Evolutionary conservation across 2,329 filamentous ascomycete species (phyloP), one percentile per base, ranked within the genome.

Genomic region (Hypoxylon sp.): DNA sequence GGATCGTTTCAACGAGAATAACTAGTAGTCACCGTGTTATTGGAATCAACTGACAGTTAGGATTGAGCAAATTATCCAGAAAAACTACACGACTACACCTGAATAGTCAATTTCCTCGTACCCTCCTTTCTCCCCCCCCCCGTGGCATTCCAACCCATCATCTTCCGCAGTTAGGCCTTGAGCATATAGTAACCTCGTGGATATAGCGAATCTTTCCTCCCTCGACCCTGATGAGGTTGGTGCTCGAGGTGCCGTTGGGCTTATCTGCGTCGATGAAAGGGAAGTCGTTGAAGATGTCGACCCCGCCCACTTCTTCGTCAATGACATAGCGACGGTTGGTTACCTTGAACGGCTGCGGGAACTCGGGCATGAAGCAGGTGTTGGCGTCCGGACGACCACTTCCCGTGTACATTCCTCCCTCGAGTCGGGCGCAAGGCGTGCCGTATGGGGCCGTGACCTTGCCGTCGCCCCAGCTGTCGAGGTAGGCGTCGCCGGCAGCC

Each of bases 211-310:
- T 71, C 68, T 65, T 65, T 2, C 74, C 73, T 0, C 60, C 64
- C 65, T 76, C 73, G 28, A 77, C 70, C 18, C 75, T 64, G 36
- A 77, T 71, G 22, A 75, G 69, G 52, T 76, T 75, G 51, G 70
- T 74, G 32, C 74, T 75, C 1, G 75, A 68, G 30, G 71, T 71
- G 9, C 71, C 73, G n/a, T 70, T 52, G 0, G 72, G 68, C 59
- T 70, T 73, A 3, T 33, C 50, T 0, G 60, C 63, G 38, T 74
- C 73, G 45, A 74, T 68, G 63, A 72, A 74, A 1, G 73, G 74
- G 62, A 77, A 77, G 22, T 70, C 68, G 45, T 76, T 74, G 63
- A 77, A 76, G 54, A 77, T 66, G 28, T 73, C 71, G 1, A 77
- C 59, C 1, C 68, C 74, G 8, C 74, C 75, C 2, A 74, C 44